These are phyloP conservation scores for Achlya hypogyna DNA, from an alignment of 352 stramenopile species.

Conservation along the genomic window DNA sequence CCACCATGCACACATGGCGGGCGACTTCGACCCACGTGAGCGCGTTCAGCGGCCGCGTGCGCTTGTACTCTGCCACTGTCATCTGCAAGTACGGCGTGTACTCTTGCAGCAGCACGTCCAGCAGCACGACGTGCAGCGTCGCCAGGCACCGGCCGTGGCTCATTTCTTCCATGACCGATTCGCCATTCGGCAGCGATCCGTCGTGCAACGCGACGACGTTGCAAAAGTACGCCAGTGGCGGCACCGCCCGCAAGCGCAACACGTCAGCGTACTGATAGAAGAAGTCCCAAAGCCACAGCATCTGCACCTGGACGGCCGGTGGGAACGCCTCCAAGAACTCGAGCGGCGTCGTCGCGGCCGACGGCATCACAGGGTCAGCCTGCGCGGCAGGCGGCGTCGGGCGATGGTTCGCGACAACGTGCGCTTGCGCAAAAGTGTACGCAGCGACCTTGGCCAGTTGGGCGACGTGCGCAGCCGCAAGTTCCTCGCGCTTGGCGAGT, in stretches of 20 bases:
- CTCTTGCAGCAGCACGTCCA: conserved; percentile 14
- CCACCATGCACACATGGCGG: conserved; percentile 60
- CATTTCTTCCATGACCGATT: conserved; percentile 13
- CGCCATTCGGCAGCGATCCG: conserved; percentile 1
- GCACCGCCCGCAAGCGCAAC: conserved; percentile 2
- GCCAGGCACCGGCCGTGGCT: conserved; percentile 15
- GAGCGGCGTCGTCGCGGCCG: background rate
- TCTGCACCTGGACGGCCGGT: background rate
- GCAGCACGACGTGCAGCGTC: conserved; percentile 13
- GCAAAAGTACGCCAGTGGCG: conserved; percentile 10
- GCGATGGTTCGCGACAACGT: background rate
- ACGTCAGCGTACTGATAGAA: conserved; percentile 14
- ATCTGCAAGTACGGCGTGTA: conserved; percentile 19
- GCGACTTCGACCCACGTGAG: conserved; percentile 77
- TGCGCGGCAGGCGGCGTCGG: background rate
- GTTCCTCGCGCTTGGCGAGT: background rate
- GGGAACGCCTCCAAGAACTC: background rate
- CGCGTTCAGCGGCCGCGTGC: conserved; percentile 55
- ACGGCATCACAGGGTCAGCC: background rate
- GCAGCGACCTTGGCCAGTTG: background rate
- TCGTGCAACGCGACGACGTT: conserved; percentile 9
- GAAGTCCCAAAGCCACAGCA: conserved; percentile 19
- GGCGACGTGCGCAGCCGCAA: background rate
- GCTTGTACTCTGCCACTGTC: conserved; percentile 13
- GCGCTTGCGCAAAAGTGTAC: background rate